Evolutionary conservation across 164 flowering plant species (phyloP).

Genomic region (Liriodendron chinense): DNA sequence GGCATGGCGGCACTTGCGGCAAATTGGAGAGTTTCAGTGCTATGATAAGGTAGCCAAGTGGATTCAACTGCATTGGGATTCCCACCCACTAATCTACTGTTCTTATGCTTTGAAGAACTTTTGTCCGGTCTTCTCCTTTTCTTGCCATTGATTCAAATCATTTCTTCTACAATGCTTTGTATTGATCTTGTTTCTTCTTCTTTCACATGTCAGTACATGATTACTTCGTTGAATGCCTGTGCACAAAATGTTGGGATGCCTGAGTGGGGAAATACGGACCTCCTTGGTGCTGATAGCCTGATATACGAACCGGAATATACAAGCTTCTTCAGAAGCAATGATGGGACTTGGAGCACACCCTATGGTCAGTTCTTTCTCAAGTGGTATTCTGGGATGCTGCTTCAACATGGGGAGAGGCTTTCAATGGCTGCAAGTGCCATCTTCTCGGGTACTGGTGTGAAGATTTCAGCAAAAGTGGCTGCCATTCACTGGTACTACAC

Average conservation of each 20-base stretch:
- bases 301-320: conserved; percentile 42
- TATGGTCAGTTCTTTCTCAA: conserved; percentile 67
- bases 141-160: background rate
- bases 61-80: background rate
- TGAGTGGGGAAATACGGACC: conserved; percentile 42
- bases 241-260: conserved; percentile 48
- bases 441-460: conserved; percentile 43
- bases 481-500: conserved; percentile 57
- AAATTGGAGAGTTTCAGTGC: conserved; percentile 73
- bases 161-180: background rate
- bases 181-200: background rate
- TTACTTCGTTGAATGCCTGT: conserved; percentile 52
- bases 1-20: conserved; percentile 40
- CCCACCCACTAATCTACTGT: background rate
- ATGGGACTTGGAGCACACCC: conserved; percentile 58
- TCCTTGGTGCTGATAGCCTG: conserved; percentile 37
- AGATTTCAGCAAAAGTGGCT: conserved; percentile 52
- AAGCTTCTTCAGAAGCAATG: conserved; percentile 43
- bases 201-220: conserved; percentile 55
- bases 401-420: conserved; percentile 64
- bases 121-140: too few relatives aligned
- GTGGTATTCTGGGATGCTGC: conserved; percentile 69
- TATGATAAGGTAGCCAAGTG: conserved; percentile 58
- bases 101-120: background rate
- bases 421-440: conserved; percentile 45